Conservation (phyloP, 83 land plant genomes). For the Isoetes engelmannii region DNA sequence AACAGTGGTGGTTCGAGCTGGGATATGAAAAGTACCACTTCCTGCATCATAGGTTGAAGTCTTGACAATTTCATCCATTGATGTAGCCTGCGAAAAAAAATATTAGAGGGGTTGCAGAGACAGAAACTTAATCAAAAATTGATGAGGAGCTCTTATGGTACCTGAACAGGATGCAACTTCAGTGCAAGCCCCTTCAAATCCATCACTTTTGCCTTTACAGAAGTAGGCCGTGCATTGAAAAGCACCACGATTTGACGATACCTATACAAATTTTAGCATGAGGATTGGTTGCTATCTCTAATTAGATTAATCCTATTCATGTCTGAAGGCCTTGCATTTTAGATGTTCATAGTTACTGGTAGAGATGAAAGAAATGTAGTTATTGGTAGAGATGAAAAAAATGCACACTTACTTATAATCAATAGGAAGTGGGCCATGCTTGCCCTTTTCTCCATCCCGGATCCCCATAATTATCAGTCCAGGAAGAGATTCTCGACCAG, state of each 20-base stretch:
- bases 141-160: neutral
- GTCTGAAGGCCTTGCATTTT: too few species aligned
- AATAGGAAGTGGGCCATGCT: constrained; percentile 58
- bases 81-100: constrained; percentile 42
- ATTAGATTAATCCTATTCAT: too few species aligned
- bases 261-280: constrained; percentile 14
- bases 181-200: constrained; percentile 27
- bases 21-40: constrained; percentile 55
- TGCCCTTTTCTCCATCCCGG: constrained; percentile 71
- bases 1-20: constrained; percentile 77
- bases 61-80: constrained; percentile 58
- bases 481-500: constrained; percentile 55
- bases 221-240: constrained; percentile 57
- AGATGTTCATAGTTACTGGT: too few species aligned
- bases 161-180: constrained; percentile 71
- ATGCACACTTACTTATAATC: constrained; percentile 52
- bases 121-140: neutral
- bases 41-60: constrained; percentile 41
- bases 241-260: constrained; percentile 47
- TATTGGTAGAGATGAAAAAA: neutral
- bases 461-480: constrained; percentile 84
- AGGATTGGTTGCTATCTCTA: too few species aligned
- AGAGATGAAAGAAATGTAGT: constrained; percentile 5
- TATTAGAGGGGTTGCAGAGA: neutral
- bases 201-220: constrained; percentile 25